Evolutionary conservation across 495 filamentous ascomycete genomes (phyloP).

Genomic region (Lichina pygmaea): DNA sequence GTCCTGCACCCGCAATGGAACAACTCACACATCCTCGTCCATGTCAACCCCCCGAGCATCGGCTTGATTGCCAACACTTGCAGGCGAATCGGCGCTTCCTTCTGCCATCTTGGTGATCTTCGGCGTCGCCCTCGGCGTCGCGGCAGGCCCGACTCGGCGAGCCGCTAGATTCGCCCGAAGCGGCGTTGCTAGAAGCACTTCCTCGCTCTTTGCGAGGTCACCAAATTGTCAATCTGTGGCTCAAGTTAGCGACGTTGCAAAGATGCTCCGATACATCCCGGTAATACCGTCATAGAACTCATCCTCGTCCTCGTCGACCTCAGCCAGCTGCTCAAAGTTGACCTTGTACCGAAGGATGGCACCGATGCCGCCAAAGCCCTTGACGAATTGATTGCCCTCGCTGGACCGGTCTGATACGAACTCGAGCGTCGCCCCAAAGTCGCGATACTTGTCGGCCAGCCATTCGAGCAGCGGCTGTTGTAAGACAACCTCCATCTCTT

Average conservation of each 20-base stretch:
- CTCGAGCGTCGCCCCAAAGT: constrained; percentile 88
- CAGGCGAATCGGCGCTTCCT: no score
- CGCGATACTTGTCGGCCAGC: constrained; percentile 92
- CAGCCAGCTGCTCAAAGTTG: constrained; percentile 96
- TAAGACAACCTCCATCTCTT: constrained; percentile 82
- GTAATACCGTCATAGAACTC: constrained; percentile 80
- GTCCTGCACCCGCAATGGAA: no score
- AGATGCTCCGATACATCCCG: background rate
- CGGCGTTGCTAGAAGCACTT: constrained; percentile 10
- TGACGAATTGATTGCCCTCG: constrained; percentile 98
- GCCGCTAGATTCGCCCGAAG: background rate
- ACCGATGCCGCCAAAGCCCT: constrained; percentile 95
- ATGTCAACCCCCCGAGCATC: no score
- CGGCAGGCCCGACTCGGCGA: background rate
- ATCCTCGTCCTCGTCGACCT: constrained; percentile 82
- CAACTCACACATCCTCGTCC: no score
- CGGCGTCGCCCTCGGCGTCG: no score
- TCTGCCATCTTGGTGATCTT: no score
- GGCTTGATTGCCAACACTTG: no score
- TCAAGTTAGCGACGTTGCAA: constrained; percentile 4
- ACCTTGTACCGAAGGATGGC: constrained; percentile 96
- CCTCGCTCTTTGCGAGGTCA: constrained; percentile 78
- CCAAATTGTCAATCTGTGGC: constrained; percentile 67
- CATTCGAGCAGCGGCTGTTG: constrained; percentile 87
- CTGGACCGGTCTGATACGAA: constrained; percentile 92